Conservation (phyloP, 805 yeast genomes). For the Lachancea dasiensis region DNA sequence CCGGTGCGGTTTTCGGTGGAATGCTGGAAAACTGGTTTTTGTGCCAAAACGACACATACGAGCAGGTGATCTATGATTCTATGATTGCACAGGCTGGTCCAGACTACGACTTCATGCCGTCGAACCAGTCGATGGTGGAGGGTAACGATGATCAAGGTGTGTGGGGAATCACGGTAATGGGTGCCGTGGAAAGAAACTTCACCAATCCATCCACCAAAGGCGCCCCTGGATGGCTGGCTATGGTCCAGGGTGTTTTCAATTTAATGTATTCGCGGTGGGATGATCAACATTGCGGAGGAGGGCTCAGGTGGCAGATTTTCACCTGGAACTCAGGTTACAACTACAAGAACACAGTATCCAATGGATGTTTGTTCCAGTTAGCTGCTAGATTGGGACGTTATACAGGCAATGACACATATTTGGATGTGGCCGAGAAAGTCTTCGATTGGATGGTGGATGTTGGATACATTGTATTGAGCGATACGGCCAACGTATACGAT, state of each 20-base stretch:
- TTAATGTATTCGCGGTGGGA: conserved; percentile 60
- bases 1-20: conserved; percentile 93
- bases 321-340: conserved; percentile 54
- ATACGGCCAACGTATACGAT: conserved; percentile 57
- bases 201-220: conserved; percentile 51
- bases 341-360: conserved; percentile 60
- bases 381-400: conserved; percentile 59
- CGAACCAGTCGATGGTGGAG: conserved; percentile 84
- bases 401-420: conserved; percentile 47
- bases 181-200: conserved; percentile 86
- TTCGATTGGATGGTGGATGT: conserved; percentile 55
- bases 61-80: conserved; percentile 51
- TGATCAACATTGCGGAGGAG: conserved; percentile 48
- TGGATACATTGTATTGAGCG: conserved; percentile 34
- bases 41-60: conserved; percentile 66
- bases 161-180: conserved; percentile 93
- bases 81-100: conserved; percentile 69
- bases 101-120: conserved; percentile 74
- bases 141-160: conserved; percentile 98
- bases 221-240: conserved; percentile 66
- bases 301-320: conserved; percentile 66
- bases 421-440: conserved; percentile 45
- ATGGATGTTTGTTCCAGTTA: conserved; percentile 56
- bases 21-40: conserved; percentile 72
- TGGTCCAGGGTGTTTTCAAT: conserved; percentile 76